Percentiles rank a stretch among this genome's conserved stretches.
phyloP scores from a whole-genome alignment of 192 early-diverging fungal genomes.

The Rhizophlyctis rosea region DNA sequence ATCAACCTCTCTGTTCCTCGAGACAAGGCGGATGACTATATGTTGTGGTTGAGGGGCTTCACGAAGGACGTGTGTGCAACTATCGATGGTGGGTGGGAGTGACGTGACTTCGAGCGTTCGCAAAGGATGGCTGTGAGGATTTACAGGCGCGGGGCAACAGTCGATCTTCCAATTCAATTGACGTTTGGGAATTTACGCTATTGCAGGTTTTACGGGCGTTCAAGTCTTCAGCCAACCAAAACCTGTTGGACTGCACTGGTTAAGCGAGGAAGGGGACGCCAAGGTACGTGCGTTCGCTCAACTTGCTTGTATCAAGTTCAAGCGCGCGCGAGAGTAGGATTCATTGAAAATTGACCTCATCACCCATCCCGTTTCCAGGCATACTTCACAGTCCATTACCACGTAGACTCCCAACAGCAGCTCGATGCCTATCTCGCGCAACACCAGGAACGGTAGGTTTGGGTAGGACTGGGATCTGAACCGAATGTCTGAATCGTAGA shows the following conservation, averaged over 20 bases:
- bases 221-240: slow-evolving; percentile 44
- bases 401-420: slow-evolving; percentile 36
- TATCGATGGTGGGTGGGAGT: slow-evolving; percentile 21
- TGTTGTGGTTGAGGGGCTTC: slow-evolving; percentile 45
- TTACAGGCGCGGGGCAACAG: too few species aligned
- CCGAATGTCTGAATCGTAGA: neutral
- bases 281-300: slow-evolving; percentile 20
- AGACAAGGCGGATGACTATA: slow-evolving; percentile 43
- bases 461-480: neutral
- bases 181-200: neutral
- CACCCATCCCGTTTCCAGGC: slow-evolving; percentile 6
- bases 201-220: slow-evolving; percentile 38
- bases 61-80: slow-evolving; percentile 20
- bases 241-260: slow-evolving; percentile 45
- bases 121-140: too few species aligned
- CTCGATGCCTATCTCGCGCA: slow-evolving; percentile 35
- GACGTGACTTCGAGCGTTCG: neutral
- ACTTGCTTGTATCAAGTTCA: neutral
- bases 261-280: slow-evolving; percentile 40
- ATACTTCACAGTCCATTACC: slow-evolving; percentile 46
- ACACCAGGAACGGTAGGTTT: slow-evolving; percentile 26
- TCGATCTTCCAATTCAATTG: neutral
- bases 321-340: neutral
- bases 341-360: neutral
- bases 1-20: slow-evolving; percentile 58